Evolutionary conservation across 2,329 filamentous ascomycete species (phyloP).

Genomic region (Rhynchosporium agropyri): DNA sequence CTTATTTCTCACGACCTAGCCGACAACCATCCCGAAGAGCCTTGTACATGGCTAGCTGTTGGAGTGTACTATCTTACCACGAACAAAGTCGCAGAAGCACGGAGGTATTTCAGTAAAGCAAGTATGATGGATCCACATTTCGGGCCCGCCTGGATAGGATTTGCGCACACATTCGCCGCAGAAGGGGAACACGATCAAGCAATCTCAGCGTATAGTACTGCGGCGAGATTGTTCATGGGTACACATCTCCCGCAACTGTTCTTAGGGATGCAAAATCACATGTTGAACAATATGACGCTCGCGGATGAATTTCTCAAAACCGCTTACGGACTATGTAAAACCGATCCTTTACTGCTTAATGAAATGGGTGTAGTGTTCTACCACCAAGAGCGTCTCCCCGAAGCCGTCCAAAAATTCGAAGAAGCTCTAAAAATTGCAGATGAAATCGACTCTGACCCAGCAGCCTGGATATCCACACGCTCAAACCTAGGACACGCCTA

Average conservation of each 20-base stretch:
- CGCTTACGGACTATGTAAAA: conserved; percentile 79
- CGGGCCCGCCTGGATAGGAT: conserved; percentile 97
- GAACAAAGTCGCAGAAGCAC: conserved; percentile 86
- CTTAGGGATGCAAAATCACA: conserved; percentile 96
- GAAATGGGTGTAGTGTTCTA: conserved; percentile 97
- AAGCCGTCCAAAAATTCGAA: conserved; percentile 76
- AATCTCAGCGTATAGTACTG: conserved; percentile 95
- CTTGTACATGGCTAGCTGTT: conserved; percentile 91
- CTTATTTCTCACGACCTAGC: conserved; percentile 90
- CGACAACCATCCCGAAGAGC: conserved; percentile 87
- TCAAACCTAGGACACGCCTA: conserved; percentile 90
- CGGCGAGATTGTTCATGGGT: conserved; percentile 91
- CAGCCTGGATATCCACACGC: conserved; percentile 80
- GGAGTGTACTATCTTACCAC: conserved; percentile 93
- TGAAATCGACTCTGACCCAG: conserved; percentile 79
- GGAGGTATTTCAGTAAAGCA: conserved; percentile 95
- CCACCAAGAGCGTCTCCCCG: conserved; percentile 78
- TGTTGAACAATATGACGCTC: conserved; percentile 90
- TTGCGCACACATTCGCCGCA: conserved; percentile 96
- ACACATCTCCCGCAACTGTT: conserved; percentile 96
- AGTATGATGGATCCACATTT: conserved; percentile 98
- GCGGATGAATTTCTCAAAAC: conserved; percentile 94
- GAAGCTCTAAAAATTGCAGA: conserved; percentile 76
- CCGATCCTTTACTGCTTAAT: conserved; percentile 88
- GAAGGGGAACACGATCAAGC: conserved; percentile 98